These are phyloP conservation scores for Protea cynaroides DNA, from an alignment of 164 flowering plant species.

Conservation along the genomic window DNA sequence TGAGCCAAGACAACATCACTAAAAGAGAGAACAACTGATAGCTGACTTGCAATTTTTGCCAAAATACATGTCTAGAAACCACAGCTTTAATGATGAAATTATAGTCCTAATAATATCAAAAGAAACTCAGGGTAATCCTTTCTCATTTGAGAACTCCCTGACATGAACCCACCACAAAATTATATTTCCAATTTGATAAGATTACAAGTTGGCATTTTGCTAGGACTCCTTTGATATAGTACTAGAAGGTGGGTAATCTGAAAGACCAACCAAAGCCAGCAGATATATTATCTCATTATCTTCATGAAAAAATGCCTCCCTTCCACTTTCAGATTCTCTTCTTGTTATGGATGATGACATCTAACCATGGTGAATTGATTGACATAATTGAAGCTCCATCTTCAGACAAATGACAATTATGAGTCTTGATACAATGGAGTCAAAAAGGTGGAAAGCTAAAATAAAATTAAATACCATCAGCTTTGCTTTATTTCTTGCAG, in stretches of 20 bases:
- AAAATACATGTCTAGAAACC: background rate
- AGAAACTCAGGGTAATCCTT: background rate
- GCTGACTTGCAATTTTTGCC: background rate
- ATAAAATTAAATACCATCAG: conserved; percentile 13
- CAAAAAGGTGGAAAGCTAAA: conserved; percentile 1
- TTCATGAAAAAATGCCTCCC: background rate
- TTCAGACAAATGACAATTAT: background rate
- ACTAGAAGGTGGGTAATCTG: conserved; percentile 8
- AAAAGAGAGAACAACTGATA: background rate
- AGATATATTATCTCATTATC: background rate
- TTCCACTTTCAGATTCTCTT: conserved; percentile 2
- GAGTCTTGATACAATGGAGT: conserved; percentile 1
- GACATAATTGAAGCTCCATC: background rate
- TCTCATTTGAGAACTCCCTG: background rate
- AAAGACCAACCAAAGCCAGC: background rate
- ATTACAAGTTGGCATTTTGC: background rate
- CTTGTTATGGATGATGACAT: background rate
- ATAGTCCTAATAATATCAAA: background rate
- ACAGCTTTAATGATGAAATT: background rate
- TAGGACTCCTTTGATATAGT: conserved; percentile 1
- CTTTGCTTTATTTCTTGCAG: conserved; percentile 64
- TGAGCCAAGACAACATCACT: background rate
- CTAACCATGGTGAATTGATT: background rate
- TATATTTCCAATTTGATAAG: conserved; percentile 6
- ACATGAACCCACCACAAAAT: background rate